phyloP scores from a whole-genome alignment of 1,139 yeast genomes.

The Petasospora fabianii region DNA sequence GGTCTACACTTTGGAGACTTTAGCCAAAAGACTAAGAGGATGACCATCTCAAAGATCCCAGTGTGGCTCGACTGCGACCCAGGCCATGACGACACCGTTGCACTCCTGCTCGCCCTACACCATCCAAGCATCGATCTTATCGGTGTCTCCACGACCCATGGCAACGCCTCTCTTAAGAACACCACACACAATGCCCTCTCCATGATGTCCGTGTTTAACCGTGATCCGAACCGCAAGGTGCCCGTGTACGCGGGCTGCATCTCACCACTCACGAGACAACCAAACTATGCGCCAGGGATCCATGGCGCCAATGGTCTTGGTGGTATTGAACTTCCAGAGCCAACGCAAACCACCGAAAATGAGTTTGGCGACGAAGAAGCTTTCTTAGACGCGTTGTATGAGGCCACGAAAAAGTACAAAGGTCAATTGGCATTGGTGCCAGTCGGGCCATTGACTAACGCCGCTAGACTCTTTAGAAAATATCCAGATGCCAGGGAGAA shows the following conservation, averaged over 20 bases:
- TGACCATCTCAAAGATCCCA: slow-evolving; percentile 16
- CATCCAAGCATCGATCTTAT: slow-evolving; percentile 56
- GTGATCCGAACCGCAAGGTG: slow-evolving; percentile 26
- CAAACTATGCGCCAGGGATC: slow-evolving; percentile 55
- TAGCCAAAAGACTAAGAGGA: background rate
- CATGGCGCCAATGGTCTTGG: slow-evolving; percentile 78
- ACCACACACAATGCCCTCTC: slow-evolving; percentile 73
- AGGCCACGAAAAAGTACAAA: slow-evolving; percentile 41
- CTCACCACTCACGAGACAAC: slow-evolving; percentile 49
- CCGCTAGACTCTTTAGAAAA: slow-evolving; percentile 47
- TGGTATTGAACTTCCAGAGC: slow-evolving; percentile 57
- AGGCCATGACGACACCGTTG: slow-evolving; percentile 87
- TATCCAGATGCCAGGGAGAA: slow-evolving; percentile 49
- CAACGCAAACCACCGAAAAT: slow-evolving; percentile 36
- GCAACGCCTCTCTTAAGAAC: slow-evolving; percentile 64
- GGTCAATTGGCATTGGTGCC: slow-evolving; percentile 56
- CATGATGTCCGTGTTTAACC: slow-evolving; percentile 50
- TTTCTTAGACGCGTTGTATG: slow-evolving; percentile 56
- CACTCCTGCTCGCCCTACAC: slow-evolving; percentile 59
- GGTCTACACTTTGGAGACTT: no score
- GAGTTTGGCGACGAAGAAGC: slow-evolving; percentile 32
- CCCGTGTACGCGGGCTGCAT: slow-evolving; percentile 67
- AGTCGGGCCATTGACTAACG: slow-evolving; percentile 73
- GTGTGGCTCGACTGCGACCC: slow-evolving; percentile 94
- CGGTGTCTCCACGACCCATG: slow-evolving; percentile 81